phyloP scores from a whole-genome alignment of 2,329 filamentous ascomycete genomes.

The Colletotrichum sansevieriae region DNA sequence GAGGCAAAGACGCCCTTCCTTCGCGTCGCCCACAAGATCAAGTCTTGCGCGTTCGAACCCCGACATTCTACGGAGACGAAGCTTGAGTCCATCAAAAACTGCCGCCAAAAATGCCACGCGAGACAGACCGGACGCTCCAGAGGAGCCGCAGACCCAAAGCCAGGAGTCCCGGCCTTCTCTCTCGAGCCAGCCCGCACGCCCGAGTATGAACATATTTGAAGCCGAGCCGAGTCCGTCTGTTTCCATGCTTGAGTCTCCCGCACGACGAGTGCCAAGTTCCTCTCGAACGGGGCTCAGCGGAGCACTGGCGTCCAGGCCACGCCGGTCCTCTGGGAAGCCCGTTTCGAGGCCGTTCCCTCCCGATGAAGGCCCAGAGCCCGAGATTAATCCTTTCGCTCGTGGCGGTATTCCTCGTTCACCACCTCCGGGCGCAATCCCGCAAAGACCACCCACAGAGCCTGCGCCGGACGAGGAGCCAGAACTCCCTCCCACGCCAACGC shows the following conservation, averaged over 20 bases:
- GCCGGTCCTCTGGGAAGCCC: slow-evolving; percentile 58
- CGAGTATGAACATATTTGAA: slow-evolving; percentile 23
- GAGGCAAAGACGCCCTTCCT: slow-evolving; percentile 64
- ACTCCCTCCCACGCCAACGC: slow-evolving; percentile 69
- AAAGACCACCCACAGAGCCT: slow-evolving; percentile 14
- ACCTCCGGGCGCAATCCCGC: slow-evolving; percentile 44
- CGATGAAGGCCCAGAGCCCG: slow-evolving; percentile 51
- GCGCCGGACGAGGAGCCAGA: slow-evolving; percentile 64
- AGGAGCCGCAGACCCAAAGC: background rate
- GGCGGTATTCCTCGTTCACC: slow-evolving; percentile 53
- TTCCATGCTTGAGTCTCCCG: slow-evolving; percentile 34
- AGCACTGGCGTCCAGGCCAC: slow-evolving; percentile 52
- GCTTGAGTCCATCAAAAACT: slow-evolving; percentile 36
- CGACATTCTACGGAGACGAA: slow-evolving; percentile 59
- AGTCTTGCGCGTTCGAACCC: slow-evolving; percentile 73
- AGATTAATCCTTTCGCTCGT: slow-evolving; percentile 57
- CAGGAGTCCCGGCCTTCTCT: slow-evolving; percentile 24
- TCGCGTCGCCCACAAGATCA: slow-evolving; percentile 75
- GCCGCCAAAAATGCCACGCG: slow-evolving; percentile 39
- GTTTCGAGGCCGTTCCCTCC: slow-evolving; percentile 61
- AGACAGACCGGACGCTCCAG: background rate
- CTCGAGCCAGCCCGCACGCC: slow-evolving; percentile 25
- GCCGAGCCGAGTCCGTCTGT: slow-evolving; percentile 2
- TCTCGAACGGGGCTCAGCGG: slow-evolving; percentile 45
- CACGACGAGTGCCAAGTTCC: slow-evolving; percentile 47